Evolutionary conservation across 768 basidiomycete genomes (phyloP), one percentile per base, ranked within the genome.

Genomic region (Dacryopinax primogenitus): DNA sequence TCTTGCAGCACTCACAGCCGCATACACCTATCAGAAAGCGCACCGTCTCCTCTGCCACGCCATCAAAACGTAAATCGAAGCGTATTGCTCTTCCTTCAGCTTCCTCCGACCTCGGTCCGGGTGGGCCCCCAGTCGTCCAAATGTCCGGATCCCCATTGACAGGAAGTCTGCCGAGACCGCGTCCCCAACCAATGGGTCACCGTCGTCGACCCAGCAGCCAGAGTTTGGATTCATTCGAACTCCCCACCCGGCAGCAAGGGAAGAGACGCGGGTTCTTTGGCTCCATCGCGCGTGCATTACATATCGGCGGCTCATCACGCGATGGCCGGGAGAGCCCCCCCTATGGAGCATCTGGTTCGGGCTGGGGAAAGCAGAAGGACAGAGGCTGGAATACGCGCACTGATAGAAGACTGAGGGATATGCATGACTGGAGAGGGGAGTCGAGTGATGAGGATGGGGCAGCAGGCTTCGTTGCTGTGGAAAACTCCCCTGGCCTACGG

Each of bases 101-200:
- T 6, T 30, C 26, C 15, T 58, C 51, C 51, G 51, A 58, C 26
- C 51, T 58, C 4, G 51, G 51, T 15, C 51, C 51, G 51, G 26
- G 51, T 30, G 51, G 51, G 51, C 51, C 51, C 30, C 51, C 51
- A 58, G 51, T 30, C 15, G 51, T 58, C 51, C 51, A 58, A 30
- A 30, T 13, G 13, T 47, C 45, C 51, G 23, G 26, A 28, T 58
- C 51, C 4, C 51, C 51, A 18, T 30, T 28, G 13, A 58, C 51
- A 6, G 30, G 30, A 13, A 15, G 13, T 6, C 51, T 58, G 13
- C 51, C 51, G 26, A 23, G 51, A 13, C 51, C 51, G 26, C 51
- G 51, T 3, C 51, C 23, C 9, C 4, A 11, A 18, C 13, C 51
- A 6, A 15, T 3, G 13, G 51, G 30, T 21, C 3, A 13, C 13